Percentiles rank a stretch among this genome's conserved stretches.
Evolutionary conservation across 345 rosid species (phyloP).

Genomic region (Noccaea bulbosa): DNA sequence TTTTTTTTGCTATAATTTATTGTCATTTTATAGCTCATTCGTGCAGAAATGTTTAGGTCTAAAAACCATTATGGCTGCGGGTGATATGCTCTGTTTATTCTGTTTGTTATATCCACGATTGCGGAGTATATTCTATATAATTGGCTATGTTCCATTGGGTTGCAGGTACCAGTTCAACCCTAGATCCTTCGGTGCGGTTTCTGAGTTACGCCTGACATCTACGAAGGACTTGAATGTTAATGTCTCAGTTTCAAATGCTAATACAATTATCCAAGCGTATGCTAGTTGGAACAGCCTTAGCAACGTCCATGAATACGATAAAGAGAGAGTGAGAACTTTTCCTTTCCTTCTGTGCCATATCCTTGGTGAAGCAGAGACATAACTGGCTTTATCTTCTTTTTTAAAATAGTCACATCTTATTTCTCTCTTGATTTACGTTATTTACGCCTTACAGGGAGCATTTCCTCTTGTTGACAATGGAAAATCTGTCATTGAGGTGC

Average conservation of each 20-base stretch:
- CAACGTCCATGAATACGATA: slow-evolving; percentile 54
- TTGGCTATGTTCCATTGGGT: slow-evolving; percentile 34
- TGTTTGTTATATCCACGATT: slow-evolving; percentile 22
- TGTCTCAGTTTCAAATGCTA: slow-evolving; percentile 78
- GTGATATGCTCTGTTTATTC: slow-evolving; percentile 13
- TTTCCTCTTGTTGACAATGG: slow-evolving; percentile 54
- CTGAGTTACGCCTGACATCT: slow-evolving; percentile 81
- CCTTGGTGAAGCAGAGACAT: slow-evolving; percentile 17
- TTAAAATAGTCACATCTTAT: background rate
- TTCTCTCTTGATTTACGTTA: slow-evolving; percentile 32
- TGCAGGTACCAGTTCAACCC: slow-evolving; percentile 85
- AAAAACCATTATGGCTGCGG: background rate
- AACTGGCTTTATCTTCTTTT: slow-evolving; percentile 10
- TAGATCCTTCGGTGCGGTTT: slow-evolving; percentile 73
- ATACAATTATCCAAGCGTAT: slow-evolving; percentile 96
- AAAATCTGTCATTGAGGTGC: slow-evolving; percentile 66
- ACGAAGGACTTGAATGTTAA: slow-evolving; percentile 83
- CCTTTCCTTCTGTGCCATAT: slow-evolving; percentile 15
- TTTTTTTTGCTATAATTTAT: background rate
- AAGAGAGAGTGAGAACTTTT: slow-evolving; percentile 51
- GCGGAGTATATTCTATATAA: slow-evolving; percentile 16
- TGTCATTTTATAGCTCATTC: slow-evolving; percentile 4
- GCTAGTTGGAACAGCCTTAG: slow-evolving; percentile 92
- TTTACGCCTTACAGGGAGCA: slow-evolving; percentile 54
- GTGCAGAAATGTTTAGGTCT: slow-evolving; percentile 15